Evolutionary conservation across 2,329 filamentous ascomycete species (phyloP).

Genomic region (Monilinia vaccinii-corymbosi): DNA sequence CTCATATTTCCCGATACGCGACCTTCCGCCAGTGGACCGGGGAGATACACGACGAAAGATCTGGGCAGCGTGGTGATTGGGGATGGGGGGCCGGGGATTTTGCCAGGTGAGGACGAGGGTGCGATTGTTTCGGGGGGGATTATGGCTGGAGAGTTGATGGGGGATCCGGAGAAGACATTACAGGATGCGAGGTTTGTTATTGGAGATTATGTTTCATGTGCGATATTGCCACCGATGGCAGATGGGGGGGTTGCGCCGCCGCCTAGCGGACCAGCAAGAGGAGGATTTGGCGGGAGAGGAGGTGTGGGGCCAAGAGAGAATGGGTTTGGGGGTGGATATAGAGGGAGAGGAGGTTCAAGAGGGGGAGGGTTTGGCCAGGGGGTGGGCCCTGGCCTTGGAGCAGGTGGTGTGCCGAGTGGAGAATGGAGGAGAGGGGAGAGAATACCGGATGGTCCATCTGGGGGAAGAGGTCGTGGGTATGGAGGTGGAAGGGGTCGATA

Average conservation of each 20-base stretch:
- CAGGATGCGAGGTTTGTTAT: slow-evolving; percentile 73
- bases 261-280: slow-evolving; percentile 35
- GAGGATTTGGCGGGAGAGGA: slow-evolving; percentile 32
- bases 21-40: slow-evolving; percentile 30
- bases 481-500: slow-evolving; percentile 37
- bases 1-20: slow-evolving; percentile 67
- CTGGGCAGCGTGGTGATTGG: slow-evolving; percentile 75
- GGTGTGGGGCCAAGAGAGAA: slow-evolving; percentile 31
- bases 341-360: slow-evolving; percentile 30
- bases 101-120: slow-evolving; percentile 32
- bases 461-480: slow-evolving; percentile 37
- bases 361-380: slow-evolving; percentile 34
- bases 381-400: slow-evolving; percentile 32
- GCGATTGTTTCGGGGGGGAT: slow-evolving; percentile 25
- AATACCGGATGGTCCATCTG: slow-evolving; percentile 42
- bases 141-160: slow-evolving; percentile 35
- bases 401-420: slow-evolving; percentile 35
- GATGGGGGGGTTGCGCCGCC: slow-evolving; percentile 66
- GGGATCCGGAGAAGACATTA: slow-evolving; percentile 64
- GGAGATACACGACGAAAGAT: slow-evolving; percentile 68
- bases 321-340: slow-evolving; percentile 29
- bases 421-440: slow-evolving; percentile 61
- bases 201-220: slow-evolving; percentile 80
- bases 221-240: slow-evolving; percentile 64
- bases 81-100: slow-evolving; percentile 39